These are phyloP conservation scores for Pinus taeda DNA, from an alignment of 75 land plant genomes.

Conservation along the genomic window DNA sequence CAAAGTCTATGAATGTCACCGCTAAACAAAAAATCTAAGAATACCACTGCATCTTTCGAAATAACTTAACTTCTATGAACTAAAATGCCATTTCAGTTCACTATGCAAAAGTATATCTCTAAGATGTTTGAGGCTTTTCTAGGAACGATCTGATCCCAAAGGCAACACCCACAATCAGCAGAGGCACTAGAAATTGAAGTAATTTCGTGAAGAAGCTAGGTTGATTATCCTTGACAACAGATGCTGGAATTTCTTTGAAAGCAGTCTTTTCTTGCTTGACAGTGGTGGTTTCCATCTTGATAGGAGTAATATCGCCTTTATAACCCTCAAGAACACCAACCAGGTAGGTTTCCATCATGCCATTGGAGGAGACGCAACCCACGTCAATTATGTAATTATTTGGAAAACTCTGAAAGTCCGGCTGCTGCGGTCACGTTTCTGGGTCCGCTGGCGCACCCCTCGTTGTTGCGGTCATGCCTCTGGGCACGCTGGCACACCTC, in stretches of 20 bases:
- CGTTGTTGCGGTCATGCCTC: no score
- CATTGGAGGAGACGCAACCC: no score
- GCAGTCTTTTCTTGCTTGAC: constrained; percentile 28
- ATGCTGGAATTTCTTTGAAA: constrained; percentile 24
- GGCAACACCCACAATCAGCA: constrained; percentile 28
- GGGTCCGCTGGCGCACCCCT: no score
- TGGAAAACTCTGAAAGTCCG: no score
- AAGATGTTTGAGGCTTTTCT: constrained; percentile 3
- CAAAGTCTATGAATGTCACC: no score
- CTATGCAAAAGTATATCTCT: neutral
- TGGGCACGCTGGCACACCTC: no score
- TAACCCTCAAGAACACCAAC: constrained; percentile 17
- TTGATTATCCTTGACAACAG: constrained; percentile 29
- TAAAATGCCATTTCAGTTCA: no score
- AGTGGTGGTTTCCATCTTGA: constrained; percentile 13
- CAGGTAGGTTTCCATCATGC: constrained; percentile 18
- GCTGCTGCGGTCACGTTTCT: no score
- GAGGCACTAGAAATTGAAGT: constrained; percentile 24
- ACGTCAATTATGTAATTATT: no score
- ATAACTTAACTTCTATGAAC: no score
- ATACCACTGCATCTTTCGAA: no score
- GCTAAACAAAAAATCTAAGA: no score
- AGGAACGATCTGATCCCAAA: constrained; percentile 17
- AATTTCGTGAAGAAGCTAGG: constrained; percentile 19
- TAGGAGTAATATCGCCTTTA: constrained; percentile 14